A percentile compares a stretch with the other conserved stretches of the same genome.
phyloP scores from a whole-genome alignment of 768 basidiomycete genomes.

The Boletus huronensis region DNA sequence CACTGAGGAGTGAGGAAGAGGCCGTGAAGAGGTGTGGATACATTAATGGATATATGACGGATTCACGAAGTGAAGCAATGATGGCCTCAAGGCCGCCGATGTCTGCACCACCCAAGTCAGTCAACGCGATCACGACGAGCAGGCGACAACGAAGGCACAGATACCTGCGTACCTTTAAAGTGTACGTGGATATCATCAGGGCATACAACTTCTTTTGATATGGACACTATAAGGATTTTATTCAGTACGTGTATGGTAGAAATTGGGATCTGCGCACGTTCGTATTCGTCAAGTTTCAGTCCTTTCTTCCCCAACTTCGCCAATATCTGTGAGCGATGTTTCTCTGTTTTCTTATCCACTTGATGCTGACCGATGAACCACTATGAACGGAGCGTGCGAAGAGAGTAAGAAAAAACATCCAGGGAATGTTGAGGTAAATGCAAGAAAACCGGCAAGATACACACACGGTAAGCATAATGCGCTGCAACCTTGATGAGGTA shows the following conservation, averaged over 20 bases:
- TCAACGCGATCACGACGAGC: not conserved
- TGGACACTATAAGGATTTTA: slow-evolving; percentile 50
- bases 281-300: slow-evolving; percentile 86
- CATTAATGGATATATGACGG: slow-evolving; percentile 90
- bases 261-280: slow-evolving; percentile 51
- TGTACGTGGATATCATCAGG: slow-evolving; percentile 80
- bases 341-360: slow-evolving; percentile 58
- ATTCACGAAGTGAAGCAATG: slow-evolving; percentile 85
- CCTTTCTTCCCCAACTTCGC: slow-evolving; percentile 67
- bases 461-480: slow-evolving; percentile 71
- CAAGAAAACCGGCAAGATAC: slow-evolving; percentile 21
- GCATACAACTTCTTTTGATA: slow-evolving; percentile 90
- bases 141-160: not conserved
- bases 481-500: slow-evolving; percentile 58
- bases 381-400: slow-evolving; percentile 33
- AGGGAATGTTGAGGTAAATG: not conserved
- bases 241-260: not conserved
- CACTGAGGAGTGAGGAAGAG: slow-evolving; percentile 76
- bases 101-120: slow-evolving; percentile 40
- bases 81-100: slow-evolving; percentile 94
- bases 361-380: slow-evolving; percentile 58
- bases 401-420: not conserved
- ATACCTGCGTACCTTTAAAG: slow-evolving; percentile 57
- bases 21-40: slow-evolving; percentile 86
- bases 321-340: slow-evolving; percentile 67